Conservation (phyloP, 140 eudicot species). For the Cichorium intybus region DNA sequence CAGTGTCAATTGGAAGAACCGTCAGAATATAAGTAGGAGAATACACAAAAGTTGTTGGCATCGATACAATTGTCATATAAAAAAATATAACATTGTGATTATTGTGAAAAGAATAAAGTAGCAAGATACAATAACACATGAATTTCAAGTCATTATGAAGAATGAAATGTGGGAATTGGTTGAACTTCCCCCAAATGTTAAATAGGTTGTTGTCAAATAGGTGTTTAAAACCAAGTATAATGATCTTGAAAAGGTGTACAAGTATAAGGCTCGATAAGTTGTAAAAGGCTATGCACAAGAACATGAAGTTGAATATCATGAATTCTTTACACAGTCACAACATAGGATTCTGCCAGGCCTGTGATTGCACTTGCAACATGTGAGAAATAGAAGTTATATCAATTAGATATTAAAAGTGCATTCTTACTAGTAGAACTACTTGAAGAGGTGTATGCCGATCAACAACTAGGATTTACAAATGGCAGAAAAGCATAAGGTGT, state of each 20-base stretch:
- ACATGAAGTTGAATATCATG: neutral
- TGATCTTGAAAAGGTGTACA: neutral
- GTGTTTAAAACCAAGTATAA: neutral
- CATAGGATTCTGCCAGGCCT: neutral
- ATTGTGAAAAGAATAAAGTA: neutral
- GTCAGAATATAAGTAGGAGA: too few relatives aligned
- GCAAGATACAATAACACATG: neutral
- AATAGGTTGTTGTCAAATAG: neutral
- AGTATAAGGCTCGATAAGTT: neutral
- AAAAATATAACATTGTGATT: too few relatives aligned
- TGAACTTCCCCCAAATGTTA: neutral
- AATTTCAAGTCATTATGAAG: neutral
- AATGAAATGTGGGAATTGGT: neutral
- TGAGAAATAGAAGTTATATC: neutral
- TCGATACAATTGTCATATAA: too few relatives aligned
- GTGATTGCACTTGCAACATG: constrained; percentile 7
- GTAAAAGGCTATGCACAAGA: neutral
- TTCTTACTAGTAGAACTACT: neutral
- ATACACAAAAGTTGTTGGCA: too few relatives aligned
- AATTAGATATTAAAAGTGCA: neutral
- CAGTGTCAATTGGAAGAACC: too few relatives aligned
- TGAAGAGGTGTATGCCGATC: neutral
- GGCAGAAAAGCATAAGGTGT: neutral
- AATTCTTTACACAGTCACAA: neutral
- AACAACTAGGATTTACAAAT: neutral